These are phyloP conservation scores for Podospora conica DNA, from an alignment of 495 filamentous ascomycete genomes.

Conservation along the genomic window DNA sequence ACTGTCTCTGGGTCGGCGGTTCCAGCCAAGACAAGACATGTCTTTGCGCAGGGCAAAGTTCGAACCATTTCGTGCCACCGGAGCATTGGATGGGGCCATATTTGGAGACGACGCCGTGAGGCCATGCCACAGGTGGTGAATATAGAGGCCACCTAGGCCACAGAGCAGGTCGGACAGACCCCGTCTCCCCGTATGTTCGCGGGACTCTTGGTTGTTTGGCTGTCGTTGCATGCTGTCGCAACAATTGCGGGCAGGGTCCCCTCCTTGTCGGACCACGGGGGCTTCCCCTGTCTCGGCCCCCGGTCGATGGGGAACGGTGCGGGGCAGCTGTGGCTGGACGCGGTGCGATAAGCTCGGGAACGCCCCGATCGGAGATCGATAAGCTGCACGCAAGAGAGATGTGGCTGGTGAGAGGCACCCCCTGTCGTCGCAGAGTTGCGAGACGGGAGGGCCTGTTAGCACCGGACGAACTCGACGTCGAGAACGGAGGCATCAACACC, in stretches of 20 bases:
- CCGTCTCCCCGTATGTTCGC: not conserved
- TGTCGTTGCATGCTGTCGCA: constrained; percentile 1
- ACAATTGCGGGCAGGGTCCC: constrained; percentile 3
- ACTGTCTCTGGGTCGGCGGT: not conserved
- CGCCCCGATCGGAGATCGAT: not conserved
- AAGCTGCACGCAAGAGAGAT: not conserved
- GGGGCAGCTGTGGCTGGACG: constrained; percentile 4
- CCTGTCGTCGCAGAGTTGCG: constrained; percentile 1
- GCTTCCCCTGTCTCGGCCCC: constrained; percentile 7
- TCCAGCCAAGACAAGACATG: not conserved
- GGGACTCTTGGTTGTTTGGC: not conserved
- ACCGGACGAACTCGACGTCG: not conserved
- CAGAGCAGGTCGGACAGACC: not conserved
- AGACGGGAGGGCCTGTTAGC: not conserved
- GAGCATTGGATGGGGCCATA: not conserved
- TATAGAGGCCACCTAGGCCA: too few relatives aligned
- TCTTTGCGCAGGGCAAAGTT: not conserved
- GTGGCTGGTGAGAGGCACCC: not conserved
- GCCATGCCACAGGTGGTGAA: not conserved
- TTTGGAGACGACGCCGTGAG: not conserved
- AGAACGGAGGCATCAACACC: not conserved
- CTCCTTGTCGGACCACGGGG: constrained; percentile 2
- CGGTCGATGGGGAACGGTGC: not conserved
- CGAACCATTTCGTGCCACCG: not conserved
- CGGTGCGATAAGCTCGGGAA: not conserved